phyloP scores from a whole-genome alignment of 805 yeast genomes.

The Zygosaccharomyces lentus region DNA sequence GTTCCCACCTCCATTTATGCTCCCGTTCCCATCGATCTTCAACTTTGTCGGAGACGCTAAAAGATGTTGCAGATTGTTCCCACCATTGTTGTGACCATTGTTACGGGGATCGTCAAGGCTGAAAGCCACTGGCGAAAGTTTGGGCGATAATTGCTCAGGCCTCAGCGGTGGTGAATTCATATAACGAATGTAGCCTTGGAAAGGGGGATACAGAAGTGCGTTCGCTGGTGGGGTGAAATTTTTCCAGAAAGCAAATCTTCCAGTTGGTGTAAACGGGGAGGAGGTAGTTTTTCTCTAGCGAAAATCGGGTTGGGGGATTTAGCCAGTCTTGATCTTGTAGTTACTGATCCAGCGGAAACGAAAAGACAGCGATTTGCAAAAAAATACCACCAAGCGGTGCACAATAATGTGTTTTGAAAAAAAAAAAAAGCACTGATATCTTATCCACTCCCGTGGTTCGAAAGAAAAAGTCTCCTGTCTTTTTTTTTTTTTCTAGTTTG shows the following conservation, averaged over 20 bases:
- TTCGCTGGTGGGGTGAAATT: too few species aligned
- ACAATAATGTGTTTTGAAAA: not conserved
- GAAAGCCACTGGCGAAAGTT: slow-evolving; percentile 28
- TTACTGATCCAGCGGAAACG: not conserved
- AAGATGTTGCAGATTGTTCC: slow-evolving; percentile 16
- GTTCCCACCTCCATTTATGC: slow-evolving; percentile 2
- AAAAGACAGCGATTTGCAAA: not conserved
- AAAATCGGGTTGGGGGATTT: not conserved
- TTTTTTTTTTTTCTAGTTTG: not conserved
- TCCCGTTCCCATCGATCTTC: slow-evolving; percentile 19
- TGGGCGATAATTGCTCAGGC: slow-evolving; percentile 29
- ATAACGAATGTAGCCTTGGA: not conserved
- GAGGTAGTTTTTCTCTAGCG: not conserved
- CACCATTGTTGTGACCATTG: slow-evolving; percentile 1
- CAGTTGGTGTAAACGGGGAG: not conserved
- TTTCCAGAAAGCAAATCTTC: too few species aligned
- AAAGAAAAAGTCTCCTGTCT: slow-evolving; percentile 2
- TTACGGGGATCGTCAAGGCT: slow-evolving; percentile 27
- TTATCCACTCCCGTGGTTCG: slow-evolving; percentile 1
- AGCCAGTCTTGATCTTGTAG: not conserved
- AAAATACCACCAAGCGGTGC: not conserved
- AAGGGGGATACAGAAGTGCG: not conserved
- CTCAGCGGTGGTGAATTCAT: slow-evolving; percentile 30
- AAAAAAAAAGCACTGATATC: not conserved
- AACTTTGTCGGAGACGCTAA: slow-evolving; percentile 30